phyloP scores from a whole-genome alignment of 2,329 filamentous ascomycete genomes.

The Akanthomyces uredinophilus region DNA sequence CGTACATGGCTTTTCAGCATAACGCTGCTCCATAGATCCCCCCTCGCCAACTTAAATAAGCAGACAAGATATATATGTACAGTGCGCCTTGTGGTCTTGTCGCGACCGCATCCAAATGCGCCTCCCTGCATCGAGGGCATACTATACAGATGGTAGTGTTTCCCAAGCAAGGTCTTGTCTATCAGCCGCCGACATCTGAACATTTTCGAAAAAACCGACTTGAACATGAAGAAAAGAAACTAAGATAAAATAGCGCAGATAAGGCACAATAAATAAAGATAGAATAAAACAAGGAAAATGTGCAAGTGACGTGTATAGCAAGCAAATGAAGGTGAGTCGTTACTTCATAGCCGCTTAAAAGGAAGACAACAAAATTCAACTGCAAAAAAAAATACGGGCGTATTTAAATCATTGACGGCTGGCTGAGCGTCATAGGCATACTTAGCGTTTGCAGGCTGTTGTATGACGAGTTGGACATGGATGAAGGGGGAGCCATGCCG shows the following conservation, averaged over 20 bases:
- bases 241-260: constrained; percentile 5
- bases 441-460: constrained; percentile 57
- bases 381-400: neutral
- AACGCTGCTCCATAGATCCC: neutral
- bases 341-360: constrained; percentile 11
- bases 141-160: constrained; percentile 7
- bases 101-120: neutral
- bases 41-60: constrained; percentile 1
- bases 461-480: constrained; percentile 34
- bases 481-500: constrained; percentile 20
- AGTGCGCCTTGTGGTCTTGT: constrained; percentile 11
- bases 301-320: constrained; percentile 7
- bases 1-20: constrained; percentile 1
- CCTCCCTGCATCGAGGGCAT: neutral
- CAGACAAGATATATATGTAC: constrained; percentile 11
- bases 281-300: constrained; percentile 8
- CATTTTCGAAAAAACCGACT: constrained; percentile 15
- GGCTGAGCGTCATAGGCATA: constrained; percentile 61
- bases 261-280: constrained; percentile 15
- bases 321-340: constrained; percentile 19
- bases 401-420: constrained; percentile 43
- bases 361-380: neutral
- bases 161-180: constrained; percentile 9
- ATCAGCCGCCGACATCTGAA: neutral
- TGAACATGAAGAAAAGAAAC: constrained; percentile 1